Conservation (phyloP, 2,329 filamentous ascomycete species). For the Ophiostoma triangulosporum region DNA sequence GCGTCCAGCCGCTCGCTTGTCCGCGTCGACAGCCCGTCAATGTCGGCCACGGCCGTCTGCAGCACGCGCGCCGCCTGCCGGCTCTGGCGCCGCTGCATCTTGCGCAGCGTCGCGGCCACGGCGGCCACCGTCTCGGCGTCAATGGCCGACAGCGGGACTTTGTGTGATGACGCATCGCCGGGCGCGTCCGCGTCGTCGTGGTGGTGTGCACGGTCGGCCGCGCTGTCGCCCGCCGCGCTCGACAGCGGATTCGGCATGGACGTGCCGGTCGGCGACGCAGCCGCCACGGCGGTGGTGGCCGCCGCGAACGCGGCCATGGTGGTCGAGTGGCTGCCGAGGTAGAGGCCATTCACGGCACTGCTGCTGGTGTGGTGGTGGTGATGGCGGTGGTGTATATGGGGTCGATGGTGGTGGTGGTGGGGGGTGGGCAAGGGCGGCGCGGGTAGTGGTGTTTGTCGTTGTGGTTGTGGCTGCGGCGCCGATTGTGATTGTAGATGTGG, state of each 20-base stretch:
- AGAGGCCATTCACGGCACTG: not conserved
- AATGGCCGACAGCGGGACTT: not conserved
- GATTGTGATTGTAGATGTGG: not conserved
- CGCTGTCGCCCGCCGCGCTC: not conserved
- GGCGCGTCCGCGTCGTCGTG: too few species aligned
- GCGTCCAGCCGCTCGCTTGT: conserved; percentile 57
- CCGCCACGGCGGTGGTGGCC: not conserved
- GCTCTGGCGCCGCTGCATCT: conserved; percentile 8
- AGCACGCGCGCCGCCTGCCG: conserved; percentile 9
- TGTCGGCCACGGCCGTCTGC: conserved; percentile 5
- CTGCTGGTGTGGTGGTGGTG: not conserved
- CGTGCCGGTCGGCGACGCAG: conserved; percentile 1
- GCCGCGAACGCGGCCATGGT: conserved; percentile 10
- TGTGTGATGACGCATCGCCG: not conserved
- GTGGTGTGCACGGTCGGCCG: not conserved
- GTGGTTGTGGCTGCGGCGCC: not conserved
- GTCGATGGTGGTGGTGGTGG: not conserved
- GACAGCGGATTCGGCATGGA: not conserved
- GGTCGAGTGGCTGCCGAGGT: conserved; percentile 5
- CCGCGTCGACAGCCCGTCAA: conserved; percentile 31
- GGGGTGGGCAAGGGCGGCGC: not conserved
- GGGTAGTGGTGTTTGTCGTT: not conserved
- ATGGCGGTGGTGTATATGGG: not conserved
- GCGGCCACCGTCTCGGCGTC: conserved; percentile 3
- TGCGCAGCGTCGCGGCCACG: conserved; percentile 13